phyloP scores from a whole-genome alignment of 2,329 filamentous ascomycete genomes.

The Arthrobotrys entomopaga region DNA sequence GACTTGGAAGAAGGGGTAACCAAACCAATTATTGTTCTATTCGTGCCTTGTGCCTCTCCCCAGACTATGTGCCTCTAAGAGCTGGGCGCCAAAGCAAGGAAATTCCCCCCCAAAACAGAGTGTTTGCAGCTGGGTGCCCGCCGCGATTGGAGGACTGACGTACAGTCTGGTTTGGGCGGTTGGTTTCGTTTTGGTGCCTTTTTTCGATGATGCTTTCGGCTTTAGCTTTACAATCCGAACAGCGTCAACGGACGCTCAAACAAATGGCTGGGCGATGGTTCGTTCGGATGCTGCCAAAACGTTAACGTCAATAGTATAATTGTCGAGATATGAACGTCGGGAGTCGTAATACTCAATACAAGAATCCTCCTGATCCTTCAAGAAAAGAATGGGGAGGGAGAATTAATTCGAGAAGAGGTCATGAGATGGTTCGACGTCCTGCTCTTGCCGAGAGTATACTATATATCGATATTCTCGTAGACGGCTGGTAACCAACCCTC shows the following conservation, averaged over 20 bases:
- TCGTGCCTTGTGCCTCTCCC: no score
- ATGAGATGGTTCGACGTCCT: neutral
- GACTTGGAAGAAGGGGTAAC: conserved; percentile 30
- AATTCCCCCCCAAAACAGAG: conserved; percentile 20
- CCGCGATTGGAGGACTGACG: no score
- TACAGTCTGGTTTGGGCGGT: no score
- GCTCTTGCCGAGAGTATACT: neutral
- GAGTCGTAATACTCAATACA: neutral
- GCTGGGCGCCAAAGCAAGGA: conserved; percentile 28
- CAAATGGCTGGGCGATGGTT: neutral
- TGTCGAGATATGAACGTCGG: neutral
- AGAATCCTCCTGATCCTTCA: neutral
- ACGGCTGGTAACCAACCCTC: neutral
- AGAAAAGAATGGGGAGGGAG: no score
- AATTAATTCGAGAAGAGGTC: neutral
- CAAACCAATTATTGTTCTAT: conserved; percentile 17
- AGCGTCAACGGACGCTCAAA: neutral
- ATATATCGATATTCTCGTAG: neutral
- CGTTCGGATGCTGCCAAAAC: neutral
- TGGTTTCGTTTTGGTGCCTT: no score
- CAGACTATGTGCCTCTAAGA: no score
- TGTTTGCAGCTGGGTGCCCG: neutral
- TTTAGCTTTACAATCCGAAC: neutral
- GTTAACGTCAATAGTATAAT: neutral
- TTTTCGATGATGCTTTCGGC: no score